phyloP scores from a whole-genome alignment of 495 filamentous ascomycete genomes.

The Cairneyella variabilis region DNA sequence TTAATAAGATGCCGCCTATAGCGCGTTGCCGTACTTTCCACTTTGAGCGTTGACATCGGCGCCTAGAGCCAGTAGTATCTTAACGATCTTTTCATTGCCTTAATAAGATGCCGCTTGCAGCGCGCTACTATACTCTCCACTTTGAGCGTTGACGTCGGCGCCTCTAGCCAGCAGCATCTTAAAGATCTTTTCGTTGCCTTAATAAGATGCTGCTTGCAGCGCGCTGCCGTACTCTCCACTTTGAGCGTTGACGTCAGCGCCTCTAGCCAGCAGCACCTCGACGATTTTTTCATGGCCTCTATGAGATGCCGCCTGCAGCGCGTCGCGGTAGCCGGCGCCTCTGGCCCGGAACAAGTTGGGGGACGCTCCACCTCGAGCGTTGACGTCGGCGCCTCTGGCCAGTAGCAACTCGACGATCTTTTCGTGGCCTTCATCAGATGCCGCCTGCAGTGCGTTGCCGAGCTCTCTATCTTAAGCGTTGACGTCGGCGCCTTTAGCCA shows the following conservation, averaged over 20 bases:
- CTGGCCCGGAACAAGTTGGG: too few relatives aligned
- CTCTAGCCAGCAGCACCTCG: conserved; percentile 24
- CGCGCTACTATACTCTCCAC: conserved; percentile 20
- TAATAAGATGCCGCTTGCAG: conserved; percentile 17
- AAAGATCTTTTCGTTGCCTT: conserved; percentile 1
- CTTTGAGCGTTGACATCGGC: neutral
- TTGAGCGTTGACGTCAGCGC: conserved; percentile 14
- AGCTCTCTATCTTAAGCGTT: conserved; percentile 6
- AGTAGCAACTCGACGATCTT: too few relatives aligned
- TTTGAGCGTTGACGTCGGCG: conserved; percentile 4
- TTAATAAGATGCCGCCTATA: conserved; percentile 25
- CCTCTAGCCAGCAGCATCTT: neutral
- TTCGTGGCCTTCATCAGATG: too few relatives aligned
- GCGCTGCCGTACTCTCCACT: conserved; percentile 23
- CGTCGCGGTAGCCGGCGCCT: neutral
- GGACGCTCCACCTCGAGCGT: too few relatives aligned
- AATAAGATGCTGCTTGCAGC: conserved; percentile 17
- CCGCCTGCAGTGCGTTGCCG: too few relatives aligned
- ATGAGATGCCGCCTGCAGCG: conserved; percentile 15
- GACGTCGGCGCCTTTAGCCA: conserved; percentile 15
- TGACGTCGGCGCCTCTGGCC: too few relatives aligned
- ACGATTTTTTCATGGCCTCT: conserved; percentile 10
- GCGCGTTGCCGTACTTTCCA: conserved; percentile 14
- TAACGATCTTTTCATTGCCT: neutral
- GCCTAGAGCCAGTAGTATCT: neutral